Evolutionary conservation across 1,284 basidiomycete species (phyloP).

Genomic region (Irpex sp.): DNA sequence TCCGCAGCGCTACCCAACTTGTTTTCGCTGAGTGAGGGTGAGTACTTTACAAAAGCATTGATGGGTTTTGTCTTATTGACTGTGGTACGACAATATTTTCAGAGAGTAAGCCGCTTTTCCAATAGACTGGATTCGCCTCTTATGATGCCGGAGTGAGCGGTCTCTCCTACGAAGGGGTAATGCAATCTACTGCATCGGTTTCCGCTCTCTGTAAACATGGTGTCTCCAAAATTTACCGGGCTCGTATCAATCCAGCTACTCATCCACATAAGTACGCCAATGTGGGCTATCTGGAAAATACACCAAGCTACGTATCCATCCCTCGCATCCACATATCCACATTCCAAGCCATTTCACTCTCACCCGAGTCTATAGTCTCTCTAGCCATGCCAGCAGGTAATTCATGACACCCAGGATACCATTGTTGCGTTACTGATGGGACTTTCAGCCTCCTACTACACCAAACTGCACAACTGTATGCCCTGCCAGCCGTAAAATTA

Average conservation of each 20-base stretch:
- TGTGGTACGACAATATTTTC: too few relatives aligned
- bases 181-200: background rate
- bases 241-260: background rate
- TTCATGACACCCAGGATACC: background rate
- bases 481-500: background rate
- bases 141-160: background rate
- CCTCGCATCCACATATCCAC: background rate
- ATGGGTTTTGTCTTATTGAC: too few relatives aligned
- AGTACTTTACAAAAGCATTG: too few relatives aligned
- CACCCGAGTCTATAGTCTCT: background rate
- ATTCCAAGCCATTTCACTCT: background rate
- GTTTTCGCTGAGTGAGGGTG: too few relatives aligned
- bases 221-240: background rate
- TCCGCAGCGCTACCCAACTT: too few relatives aligned
- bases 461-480: constrained; percentile 19
- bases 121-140: background rate
- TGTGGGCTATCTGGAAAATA: background rate
- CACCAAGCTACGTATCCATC: background rate
- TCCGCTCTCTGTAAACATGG: background rate
- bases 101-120: too few relatives aligned
- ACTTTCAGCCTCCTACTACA: background rate
- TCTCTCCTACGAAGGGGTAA: background rate
- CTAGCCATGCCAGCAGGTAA: background rate
- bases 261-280: background rate
- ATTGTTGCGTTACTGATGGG: background rate